phyloP scores from a whole-genome alignment of 2,329 filamentous ascomycete species.

The Biscogniauxia mediterranea region DNA sequence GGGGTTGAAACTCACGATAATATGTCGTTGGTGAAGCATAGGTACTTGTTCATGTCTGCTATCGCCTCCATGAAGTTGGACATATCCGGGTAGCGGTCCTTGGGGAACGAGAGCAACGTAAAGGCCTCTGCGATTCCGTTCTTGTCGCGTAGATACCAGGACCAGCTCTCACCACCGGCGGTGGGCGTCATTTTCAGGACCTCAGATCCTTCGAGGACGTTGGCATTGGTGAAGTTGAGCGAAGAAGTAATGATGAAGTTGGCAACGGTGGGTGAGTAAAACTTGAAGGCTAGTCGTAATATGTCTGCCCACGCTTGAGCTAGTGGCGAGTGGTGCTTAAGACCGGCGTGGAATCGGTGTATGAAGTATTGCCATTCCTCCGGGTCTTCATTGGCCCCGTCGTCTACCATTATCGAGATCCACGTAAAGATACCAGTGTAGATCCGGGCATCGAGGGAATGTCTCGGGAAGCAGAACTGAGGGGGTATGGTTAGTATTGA shows the following conservation, averaged over 20 bases:
- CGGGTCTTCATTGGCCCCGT: constrained; percentile 21
- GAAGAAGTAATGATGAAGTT: constrained; percentile 29
- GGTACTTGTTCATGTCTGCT: constrained; percentile 28
- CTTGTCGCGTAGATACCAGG: constrained; percentile 30
- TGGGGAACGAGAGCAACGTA: constrained; percentile 29
- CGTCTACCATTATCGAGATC: constrained; percentile 31
- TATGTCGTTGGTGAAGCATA: constrained; percentile 29
- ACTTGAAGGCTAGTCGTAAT: constrained; percentile 20
- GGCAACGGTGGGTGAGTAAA: constrained; percentile 27
- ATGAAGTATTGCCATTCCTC: constrained; percentile 25
- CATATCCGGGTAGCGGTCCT: constrained; percentile 25
- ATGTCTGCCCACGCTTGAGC: constrained; percentile 24
- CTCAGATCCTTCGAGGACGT: constrained; percentile 24
- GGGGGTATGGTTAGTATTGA: not conserved
- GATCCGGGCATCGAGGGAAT: constrained; percentile 27
- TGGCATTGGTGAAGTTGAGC: constrained; percentile 31
- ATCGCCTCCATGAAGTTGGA: constrained; percentile 28
- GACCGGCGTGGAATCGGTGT: constrained; percentile 20
- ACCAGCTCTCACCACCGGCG: constrained; percentile 22
- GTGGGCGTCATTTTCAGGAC: constrained; percentile 20
- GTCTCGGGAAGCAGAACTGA: constrained; percentile 9
- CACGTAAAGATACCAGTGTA: constrained; percentile 34
- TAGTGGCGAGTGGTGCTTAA: constrained; percentile 19
- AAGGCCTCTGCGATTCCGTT: constrained; percentile 28
- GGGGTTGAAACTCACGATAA: constrained; percentile 25